A percentile compares a stretch with the other conserved stretches of the same genome.
These are phyloP conservation scores for Aureobasidium namibiae DNA, from an alignment of 2,329 filamentous ascomycete species.

Conservation along the genomic window DNA sequence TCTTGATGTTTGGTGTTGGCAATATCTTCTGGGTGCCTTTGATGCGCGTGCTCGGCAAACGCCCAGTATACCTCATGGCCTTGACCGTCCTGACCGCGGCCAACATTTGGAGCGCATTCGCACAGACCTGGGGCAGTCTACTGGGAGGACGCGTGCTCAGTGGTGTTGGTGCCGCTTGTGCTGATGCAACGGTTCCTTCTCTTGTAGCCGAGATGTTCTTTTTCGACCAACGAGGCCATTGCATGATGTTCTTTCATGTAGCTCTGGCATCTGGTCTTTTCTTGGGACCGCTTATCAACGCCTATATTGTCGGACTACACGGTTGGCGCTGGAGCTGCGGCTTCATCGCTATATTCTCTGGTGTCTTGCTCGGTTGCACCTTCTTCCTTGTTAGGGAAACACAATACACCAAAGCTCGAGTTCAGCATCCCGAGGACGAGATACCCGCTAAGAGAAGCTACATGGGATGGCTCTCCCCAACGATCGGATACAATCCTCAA, in stretches of 20 bases:
- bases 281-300: slow-evolving; percentile 30
- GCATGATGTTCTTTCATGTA: slow-evolving; percentile 32
- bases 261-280: slow-evolving; percentile 30
- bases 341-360: slow-evolving; percentile 22
- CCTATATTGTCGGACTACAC: slow-evolving; percentile 20
- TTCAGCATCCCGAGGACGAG: neutral
- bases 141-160: slow-evolving; percentile 21
- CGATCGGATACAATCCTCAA: slow-evolving; percentile 16
- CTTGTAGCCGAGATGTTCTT: slow-evolving; percentile 31
- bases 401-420: slow-evolving; percentile 15
- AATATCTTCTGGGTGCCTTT: slow-evolving; percentile 27
- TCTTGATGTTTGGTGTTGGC: slow-evolving; percentile 24
- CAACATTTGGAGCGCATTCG: slow-evolving; percentile 29
- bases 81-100: slow-evolving; percentile 26
- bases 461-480: slow-evolving; percentile 16
- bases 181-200: slow-evolving; percentile 29
- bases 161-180: slow-evolving; percentile 25
- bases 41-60: slow-evolving; percentile 28
- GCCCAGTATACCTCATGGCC: slow-evolving; percentile 30
- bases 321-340: slow-evolving; percentile 23
- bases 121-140: slow-evolving; percentile 20
- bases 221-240: slow-evolving; percentile 27
- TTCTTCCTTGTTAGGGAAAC: slow-evolving; percentile 23
- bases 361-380: slow-evolving; percentile 19
- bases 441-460: slow-evolving; percentile 14